Conservation (phyloP, 768 basidiomycete species). For the Amanita thiersii region DNA sequence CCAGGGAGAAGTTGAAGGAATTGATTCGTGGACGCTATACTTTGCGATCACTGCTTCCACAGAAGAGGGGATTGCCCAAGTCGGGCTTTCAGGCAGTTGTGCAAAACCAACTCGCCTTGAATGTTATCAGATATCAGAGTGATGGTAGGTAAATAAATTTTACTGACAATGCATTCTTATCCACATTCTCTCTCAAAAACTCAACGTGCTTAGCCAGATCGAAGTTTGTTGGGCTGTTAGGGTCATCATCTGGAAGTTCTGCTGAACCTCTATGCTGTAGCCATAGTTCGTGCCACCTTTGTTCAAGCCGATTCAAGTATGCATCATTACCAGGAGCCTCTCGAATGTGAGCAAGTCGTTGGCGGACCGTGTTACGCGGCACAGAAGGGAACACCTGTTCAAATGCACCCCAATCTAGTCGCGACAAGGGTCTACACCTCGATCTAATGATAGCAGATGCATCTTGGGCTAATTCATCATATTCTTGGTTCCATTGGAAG, state of each 20-base stretch:
- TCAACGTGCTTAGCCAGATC: constrained; percentile 74
- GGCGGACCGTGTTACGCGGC: constrained; percentile 64
- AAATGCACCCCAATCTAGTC: constrained; percentile 65
- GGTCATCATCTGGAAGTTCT: constrained; percentile 65
- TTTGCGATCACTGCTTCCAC: constrained; percentile 33
- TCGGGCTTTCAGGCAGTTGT: constrained; percentile 29
- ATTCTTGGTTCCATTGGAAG: constrained; percentile 81
- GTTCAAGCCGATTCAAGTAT: constrained; percentile 73
- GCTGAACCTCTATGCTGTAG: constrained; percentile 56
- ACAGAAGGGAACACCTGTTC: constrained; percentile 76
- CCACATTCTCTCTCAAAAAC: constrained; percentile 72
- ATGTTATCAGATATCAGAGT: constrained; percentile 12
- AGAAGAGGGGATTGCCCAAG: constrained; percentile 29
- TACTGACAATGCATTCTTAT: constrained; percentile 82
- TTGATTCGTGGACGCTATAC: constrained; percentile 46
- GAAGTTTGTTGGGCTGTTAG: constrained; percentile 61
- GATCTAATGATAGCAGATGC: constrained; percentile 75
- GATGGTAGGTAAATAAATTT: background rate
- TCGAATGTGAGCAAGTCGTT: constrained; percentile 53
- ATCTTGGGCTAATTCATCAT: constrained; percentile 85
- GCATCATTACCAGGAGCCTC: constrained; percentile 59
- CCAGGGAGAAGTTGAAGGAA: constrained; percentile 37
- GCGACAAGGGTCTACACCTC: constrained; percentile 54
- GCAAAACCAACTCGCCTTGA: constrained; percentile 59
- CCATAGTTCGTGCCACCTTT: constrained; percentile 79